Conservation (phyloP, 495 filamentous ascomycete species). For the Lentithecium fluviatile region DNA sequence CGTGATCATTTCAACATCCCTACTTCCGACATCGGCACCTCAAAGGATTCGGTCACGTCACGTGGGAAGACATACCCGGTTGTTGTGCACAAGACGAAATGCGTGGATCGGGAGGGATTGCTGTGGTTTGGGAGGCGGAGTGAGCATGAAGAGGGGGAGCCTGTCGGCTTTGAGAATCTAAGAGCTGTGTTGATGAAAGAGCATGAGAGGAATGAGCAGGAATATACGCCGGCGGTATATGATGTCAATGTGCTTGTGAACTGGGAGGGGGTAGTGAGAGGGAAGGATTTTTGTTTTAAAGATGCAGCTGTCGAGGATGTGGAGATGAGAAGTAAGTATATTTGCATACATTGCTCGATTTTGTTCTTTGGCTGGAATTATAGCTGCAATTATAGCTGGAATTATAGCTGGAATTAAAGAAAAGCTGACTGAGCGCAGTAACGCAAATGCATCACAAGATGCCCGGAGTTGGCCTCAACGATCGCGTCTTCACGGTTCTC, state of each 20-base stretch:
- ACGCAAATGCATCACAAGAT: constrained; percentile 55
- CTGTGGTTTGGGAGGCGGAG: constrained; percentile 69
- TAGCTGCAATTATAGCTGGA: background rate
- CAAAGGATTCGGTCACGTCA: too few species aligned
- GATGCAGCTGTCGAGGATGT: constrained; percentile 52
- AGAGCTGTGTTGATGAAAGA: constrained; percentile 55
- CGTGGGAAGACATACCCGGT: too few species aligned
- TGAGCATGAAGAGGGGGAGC: constrained; percentile 55
- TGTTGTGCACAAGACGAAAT: background rate
- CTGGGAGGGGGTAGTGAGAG: constrained; percentile 50
- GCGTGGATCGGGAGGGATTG: background rate
- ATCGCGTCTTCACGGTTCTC: constrained; percentile 58
- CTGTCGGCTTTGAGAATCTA: constrained; percentile 66
- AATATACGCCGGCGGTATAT: constrained; percentile 70
- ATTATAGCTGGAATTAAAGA: background rate
- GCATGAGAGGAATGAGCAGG: constrained; percentile 67
- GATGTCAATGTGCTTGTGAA: constrained; percentile 52
- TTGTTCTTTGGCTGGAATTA: background rate
- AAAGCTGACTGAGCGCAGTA: background rate
- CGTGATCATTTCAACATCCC: too few species aligned
- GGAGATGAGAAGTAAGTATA: constrained; percentile 49
- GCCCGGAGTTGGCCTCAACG: constrained; percentile 45
- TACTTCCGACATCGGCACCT: too few species aligned
- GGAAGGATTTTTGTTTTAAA: constrained; percentile 37
- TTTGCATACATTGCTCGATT: too few species aligned